Base-by-base conservation (phyloP, 768 basidiomycete species). In the Guyanaporus albipodus region DNA sequence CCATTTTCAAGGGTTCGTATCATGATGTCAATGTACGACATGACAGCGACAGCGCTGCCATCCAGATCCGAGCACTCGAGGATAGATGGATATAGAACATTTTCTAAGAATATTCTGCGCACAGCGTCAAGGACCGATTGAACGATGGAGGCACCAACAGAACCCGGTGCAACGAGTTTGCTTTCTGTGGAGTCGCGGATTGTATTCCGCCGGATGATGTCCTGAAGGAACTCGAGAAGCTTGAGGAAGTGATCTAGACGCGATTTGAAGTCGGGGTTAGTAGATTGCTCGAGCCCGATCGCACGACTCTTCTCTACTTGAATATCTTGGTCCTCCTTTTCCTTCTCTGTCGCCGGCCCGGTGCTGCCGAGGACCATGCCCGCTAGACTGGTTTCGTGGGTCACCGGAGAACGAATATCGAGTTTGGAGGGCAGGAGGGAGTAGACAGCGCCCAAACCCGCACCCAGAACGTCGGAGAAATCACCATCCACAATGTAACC, bases 401-500 rank as follows among this genome's bases (percentile, higher is more conserved):
- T 59, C 8, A 66, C 56, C 3, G 73, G 72, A 6, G 77, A 68
- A 41, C 73, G 75, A 49, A 96, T 80, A 42, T 80, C 82, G 33
- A 98, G 75, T 67, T 96, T 96, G 17, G 83, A 81, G 0, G 95
- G 95, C 10, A 98, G 73, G 2, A 92, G 68, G 2, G 92, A 96
- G 61, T 95, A 97, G 2, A 95, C 87, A 0, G 95, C 95, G 4
- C 91, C 86, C 10, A 98, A 65, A 14, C 93, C 92, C 4, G 95
- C 95, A 15, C 85, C 91, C 37, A 98, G 79, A 10, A 98, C 95
- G 53, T 97, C 93, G n/a, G 92, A 91, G 64, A 96, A 95, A 67
- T 97, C 95, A n/a, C 93, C 91, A 59, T 95, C 91, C 15, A 96
- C 77, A 42, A 97, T 89, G 62, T 91, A 96, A 61, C 94, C 91